Base-by-base conservation (phyloP, 1,284 basidiomycete genomes). In the Cryptococcus sp. region DNA sequence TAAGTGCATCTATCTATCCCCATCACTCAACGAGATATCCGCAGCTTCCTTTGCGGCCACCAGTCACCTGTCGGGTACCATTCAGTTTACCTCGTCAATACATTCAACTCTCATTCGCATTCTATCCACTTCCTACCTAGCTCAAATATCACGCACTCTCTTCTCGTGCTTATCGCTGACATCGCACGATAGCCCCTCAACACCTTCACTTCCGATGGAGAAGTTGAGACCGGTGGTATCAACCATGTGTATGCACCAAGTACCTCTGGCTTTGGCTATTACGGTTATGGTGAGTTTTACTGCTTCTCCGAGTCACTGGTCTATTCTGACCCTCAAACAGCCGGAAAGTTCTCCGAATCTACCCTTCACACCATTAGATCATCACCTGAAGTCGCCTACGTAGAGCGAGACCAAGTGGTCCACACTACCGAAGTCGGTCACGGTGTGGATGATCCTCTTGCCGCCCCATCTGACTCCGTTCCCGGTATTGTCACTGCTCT, bases 321-420 rank as follows among this genome's bases (percentile, higher is more conserved):
- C 45, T 37, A 23, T 42, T 38, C 54, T 58, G 30, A 56, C n/a
- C 45, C 50, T 71, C 47, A 78, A 83, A 92, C 94, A 79, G 83
- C 94, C 47, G 95, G 94, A 53, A 81, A 80, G 68, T 97, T 99
- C 81, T 83, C 86, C 38, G 78, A 83, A 45, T 77, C 79, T 50
- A 86, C 88, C 43, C 75, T 99, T 59, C 83, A 90, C 53, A 83
- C 84, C 68, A 87, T 99, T 72, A 84, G 95, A 54, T 78, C 82
- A 49, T 83, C 88, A 80, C 93, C 94, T 15, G 93, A 95, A 75
- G 93, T 99, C 50, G 89, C 86, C 35, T 95, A 88, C 71, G 82
- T 99, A 58, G 96, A 99, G 81, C 83, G 81, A 60, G 96, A 99
- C 80, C 91, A 95, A 79, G 80, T 93, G 63, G 89, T 95, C 30